phyloP scores from a whole-genome alignment of 345 rosid species.

The Salix viminalis region DNA sequence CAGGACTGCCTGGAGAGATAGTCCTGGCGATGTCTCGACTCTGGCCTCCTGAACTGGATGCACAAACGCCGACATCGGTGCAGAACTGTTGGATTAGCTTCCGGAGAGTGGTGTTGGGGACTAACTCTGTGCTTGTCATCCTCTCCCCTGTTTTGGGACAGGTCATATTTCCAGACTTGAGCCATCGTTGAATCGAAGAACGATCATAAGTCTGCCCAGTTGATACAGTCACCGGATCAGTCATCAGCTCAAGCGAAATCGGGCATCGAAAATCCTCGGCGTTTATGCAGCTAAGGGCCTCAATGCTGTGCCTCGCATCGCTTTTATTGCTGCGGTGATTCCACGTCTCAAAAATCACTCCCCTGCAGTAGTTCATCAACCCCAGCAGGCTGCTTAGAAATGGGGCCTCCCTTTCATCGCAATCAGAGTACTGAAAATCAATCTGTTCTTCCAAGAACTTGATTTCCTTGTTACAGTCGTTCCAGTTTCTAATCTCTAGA shows the following conservation, averaged over 20 bases:
- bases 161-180: conserved; percentile 56
- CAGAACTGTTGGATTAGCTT: conserved; percentile 61
- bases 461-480: conserved; percentile 51
- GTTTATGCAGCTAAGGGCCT: conserved; percentile 48
- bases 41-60: conserved; percentile 25
- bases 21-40: conserved; percentile 43
- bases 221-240: conserved; percentile 70
- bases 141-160: conserved; percentile 88
- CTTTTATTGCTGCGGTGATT: conserved; percentile 23
- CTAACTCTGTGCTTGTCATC: conserved; percentile 43
- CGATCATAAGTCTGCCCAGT: conserved; percentile 92
- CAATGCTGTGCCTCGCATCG: conserved; percentile 28
- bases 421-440: conserved; percentile 25
- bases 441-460: conserved; percentile 58
- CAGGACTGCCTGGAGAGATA: conserved; percentile 45
- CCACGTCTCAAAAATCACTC: conserved; percentile 43
- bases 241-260: conserved; percentile 80
- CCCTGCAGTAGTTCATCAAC: conserved; percentile 64
- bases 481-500: conserved; percentile 58
- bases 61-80: conserved; percentile 41
- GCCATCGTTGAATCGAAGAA: conserved; percentile 72
- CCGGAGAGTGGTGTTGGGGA: conserved; percentile 52
- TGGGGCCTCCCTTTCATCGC: conserved; percentile 40
- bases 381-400: conserved; percentile 57
- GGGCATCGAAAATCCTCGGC: conserved; percentile 83